phyloP scores from a whole-genome alignment of 139 green algal genomes.

The Astrephomene gubernaculifera region DNA sequence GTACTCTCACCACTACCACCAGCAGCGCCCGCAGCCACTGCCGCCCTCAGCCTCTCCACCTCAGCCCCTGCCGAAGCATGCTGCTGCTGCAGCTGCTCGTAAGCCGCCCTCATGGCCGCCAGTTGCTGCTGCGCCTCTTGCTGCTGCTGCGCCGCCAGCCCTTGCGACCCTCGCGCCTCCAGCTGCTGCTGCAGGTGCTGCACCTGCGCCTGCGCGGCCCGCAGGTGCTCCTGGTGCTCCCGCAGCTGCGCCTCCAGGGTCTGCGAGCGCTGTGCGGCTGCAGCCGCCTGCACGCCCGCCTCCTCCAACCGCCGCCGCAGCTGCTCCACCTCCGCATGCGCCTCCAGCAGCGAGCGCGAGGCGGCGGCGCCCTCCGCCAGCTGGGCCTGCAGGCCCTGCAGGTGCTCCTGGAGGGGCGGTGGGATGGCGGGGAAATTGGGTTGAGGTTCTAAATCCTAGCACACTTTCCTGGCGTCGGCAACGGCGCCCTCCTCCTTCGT shows the following conservation, averaged over 20 bases:
- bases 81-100: conserved; percentile 34
- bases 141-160: neutral
- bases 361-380: neutral
- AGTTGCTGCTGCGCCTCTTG: neutral
- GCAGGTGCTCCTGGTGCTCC: conserved; percentile 24
- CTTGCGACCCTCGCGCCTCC: neutral
- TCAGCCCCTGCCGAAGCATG: neutral
- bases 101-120: neutral
- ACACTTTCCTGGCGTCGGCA: too few relatives aligned
- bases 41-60: conserved; percentile 17
- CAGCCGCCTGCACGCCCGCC: neutral
- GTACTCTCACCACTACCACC: too few relatives aligned
- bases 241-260: neutral
- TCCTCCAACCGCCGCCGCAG: neutral
- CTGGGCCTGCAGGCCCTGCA: conserved; percentile 2
- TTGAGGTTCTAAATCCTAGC: too few relatives aligned
- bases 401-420: neutral
- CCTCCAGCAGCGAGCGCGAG: neutral
- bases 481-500: too few relatives aligned
- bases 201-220: neutral
- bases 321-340: neutral
- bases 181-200: conserved; percentile 4
- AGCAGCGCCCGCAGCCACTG: neutral
- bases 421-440: too few relatives aligned
- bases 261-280: neutral